phyloP scores from a whole-genome alignment of 257 asterid species.

The Scutellaria galericulata region DNA sequence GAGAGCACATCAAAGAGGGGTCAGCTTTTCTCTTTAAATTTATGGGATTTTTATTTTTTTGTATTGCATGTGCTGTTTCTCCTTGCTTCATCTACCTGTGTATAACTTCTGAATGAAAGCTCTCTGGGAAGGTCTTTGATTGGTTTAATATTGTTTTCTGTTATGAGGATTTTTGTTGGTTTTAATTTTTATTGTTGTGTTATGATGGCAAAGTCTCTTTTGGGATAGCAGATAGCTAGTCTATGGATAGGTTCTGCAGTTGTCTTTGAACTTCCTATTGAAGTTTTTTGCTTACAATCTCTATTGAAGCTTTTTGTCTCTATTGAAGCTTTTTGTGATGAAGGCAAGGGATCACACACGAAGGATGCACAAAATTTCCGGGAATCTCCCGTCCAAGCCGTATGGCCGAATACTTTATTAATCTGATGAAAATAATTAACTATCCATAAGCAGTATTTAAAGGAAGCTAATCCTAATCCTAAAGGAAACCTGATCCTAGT shows the following conservation, averaged over 20 bases:
- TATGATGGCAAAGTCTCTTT: constrained; percentile 15
- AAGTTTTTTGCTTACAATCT: too few relatives aligned
- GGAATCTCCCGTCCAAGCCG: too few relatives aligned
- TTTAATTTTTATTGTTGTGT: constrained; percentile 11
- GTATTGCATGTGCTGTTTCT: constrained; percentile 33
- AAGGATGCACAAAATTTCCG: too few relatives aligned
- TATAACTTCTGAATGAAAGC: constrained; percentile 13
- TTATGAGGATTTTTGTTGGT: constrained; percentile 1
- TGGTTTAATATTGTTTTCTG: constrained; percentile 12
- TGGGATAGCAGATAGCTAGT: constrained; percentile 17
- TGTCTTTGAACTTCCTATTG: not conserved
- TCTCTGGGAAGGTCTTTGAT: constrained; percentile 1
- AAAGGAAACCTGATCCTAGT: too few relatives aligned
- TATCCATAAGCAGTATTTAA: too few relatives aligned
- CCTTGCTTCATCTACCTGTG: not conserved
- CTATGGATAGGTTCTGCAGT: constrained; percentile 12
- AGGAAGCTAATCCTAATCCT: too few relatives aligned
- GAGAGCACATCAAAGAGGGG: constrained; percentile 96
- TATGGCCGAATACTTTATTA: too few relatives aligned
- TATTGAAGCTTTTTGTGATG: not conserved
- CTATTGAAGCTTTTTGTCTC: not conserved
- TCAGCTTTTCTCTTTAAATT: constrained; percentile 31
- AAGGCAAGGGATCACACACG: too few relatives aligned
- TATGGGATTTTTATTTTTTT: not conserved
- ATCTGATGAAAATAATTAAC: too few relatives aligned